Conservation (phyloP, 345 rosid species). For the Dipteronia sinensis region DNA sequence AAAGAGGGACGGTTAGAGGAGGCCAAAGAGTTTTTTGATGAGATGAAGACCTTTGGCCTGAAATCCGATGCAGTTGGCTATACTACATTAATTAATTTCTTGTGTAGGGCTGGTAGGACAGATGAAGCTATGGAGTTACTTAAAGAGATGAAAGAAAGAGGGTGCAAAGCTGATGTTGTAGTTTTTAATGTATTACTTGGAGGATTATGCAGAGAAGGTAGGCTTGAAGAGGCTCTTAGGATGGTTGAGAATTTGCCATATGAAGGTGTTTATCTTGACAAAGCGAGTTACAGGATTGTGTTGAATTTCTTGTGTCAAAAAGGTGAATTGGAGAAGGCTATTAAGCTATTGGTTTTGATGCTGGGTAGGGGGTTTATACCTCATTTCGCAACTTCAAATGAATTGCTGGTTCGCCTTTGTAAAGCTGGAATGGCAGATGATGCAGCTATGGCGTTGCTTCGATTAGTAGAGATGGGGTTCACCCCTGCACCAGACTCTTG, state of each 20-base stretch:
- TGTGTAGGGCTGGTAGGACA: constrained; percentile 54
- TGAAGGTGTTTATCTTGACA: constrained; percentile 68
- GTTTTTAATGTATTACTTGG: constrained; percentile 72
- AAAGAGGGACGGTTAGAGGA: constrained; percentile 61
- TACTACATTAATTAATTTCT: constrained; percentile 73
- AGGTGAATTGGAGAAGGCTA: constrained; percentile 64
- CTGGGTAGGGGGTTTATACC: constrained; percentile 61
- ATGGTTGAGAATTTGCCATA: constrained; percentile 55
- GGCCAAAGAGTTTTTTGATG: constrained; percentile 55
- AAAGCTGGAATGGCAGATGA: constrained; percentile 53
- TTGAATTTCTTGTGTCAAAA: constrained; percentile 63
- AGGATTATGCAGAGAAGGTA: constrained; percentile 68
- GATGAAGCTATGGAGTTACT: constrained; percentile 66
- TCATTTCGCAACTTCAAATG: constrained; percentile 83
- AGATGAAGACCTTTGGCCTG: constrained; percentile 62
- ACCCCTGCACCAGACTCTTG: constrained; percentile 63
- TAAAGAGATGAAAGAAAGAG: constrained; percentile 62
- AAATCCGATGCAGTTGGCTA: constrained; percentile 70
- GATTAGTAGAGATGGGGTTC: constrained; percentile 59
- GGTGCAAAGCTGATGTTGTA: constrained; percentile 71
- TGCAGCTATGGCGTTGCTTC: constrained; percentile 43
- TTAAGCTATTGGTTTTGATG: constrained; percentile 58
- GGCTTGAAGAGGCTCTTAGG: constrained; percentile 60
- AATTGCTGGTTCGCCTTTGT: constrained; percentile 60
- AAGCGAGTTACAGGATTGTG: constrained; percentile 81